phyloP scores from a whole-genome alignment of 2,329 filamentous ascomycete species.

The Hypomyces perniciosus region DNA sequence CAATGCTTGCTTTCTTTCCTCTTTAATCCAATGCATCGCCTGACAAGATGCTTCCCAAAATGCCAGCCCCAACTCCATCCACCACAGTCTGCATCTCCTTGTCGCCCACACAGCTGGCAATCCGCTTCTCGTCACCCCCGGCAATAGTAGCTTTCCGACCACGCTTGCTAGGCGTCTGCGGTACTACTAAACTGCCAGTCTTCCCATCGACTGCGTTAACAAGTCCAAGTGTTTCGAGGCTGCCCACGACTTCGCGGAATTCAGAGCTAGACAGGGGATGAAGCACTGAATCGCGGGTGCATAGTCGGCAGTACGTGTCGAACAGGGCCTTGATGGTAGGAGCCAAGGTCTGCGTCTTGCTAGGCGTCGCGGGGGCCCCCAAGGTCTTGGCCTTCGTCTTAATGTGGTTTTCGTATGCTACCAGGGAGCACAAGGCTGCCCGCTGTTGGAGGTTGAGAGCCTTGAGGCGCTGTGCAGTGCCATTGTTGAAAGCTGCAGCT shows the following conservation, averaged over 20 bases:
- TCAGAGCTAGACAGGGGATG: constrained; percentile 87
- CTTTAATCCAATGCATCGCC: constrained; percentile 52
- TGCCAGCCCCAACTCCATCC: constrained; percentile 54
- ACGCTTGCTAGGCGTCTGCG: constrained; percentile 67
- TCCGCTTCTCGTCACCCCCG: constrained; percentile 64
- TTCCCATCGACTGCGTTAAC: constrained; percentile 65
- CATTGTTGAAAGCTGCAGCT: constrained; percentile 82
- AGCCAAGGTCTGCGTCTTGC: constrained; percentile 54
- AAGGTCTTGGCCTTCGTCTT: constrained; percentile 42
- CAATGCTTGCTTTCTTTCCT: not conserved
- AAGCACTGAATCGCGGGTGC: constrained; percentile 79
- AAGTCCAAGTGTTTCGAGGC: constrained; percentile 80
- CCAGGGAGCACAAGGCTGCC: constrained; percentile 81
- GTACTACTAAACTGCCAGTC: constrained; percentile 57
- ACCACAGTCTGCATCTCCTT: constrained; percentile 70
- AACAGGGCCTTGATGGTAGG: constrained; percentile 82
- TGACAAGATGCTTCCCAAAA: constrained; percentile 56
- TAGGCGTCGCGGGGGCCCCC: constrained; percentile 46
- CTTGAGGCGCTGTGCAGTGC: constrained; percentile 75
- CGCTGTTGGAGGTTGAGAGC: constrained; percentile 94
- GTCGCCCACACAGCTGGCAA: constrained; percentile 74
- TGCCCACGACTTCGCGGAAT: constrained; percentile 87
- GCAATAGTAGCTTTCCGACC: constrained; percentile 50
- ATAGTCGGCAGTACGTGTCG: constrained; percentile 75
- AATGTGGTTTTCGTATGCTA: constrained; percentile 76